These are phyloP conservation scores for Avicennia marina DNA, from an alignment of 257 asterid species.

Conservation along the genomic window DNA sequence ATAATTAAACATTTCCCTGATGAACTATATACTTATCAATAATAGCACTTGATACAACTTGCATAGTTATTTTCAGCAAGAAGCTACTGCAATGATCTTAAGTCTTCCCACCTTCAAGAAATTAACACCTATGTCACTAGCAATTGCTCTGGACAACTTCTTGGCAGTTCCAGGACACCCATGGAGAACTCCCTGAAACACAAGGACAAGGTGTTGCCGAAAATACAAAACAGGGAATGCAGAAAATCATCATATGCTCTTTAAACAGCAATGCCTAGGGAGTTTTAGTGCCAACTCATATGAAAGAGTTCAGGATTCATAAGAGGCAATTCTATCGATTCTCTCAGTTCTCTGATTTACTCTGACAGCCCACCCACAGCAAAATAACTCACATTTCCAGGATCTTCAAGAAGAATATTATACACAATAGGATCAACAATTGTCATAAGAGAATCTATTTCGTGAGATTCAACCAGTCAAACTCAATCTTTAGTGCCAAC, in stretches of 20 bases:
- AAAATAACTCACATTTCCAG: slow-evolving; percentile 90
- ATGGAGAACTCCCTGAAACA: slow-evolving; percentile 83
- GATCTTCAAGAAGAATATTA: slow-evolving; percentile 98
- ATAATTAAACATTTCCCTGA: slow-evolving; percentile 88
- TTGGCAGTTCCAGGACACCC: slow-evolving; percentile 99
- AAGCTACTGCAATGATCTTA: slow-evolving; percentile 1
- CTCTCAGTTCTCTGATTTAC: slow-evolving; percentile 91
- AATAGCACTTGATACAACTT: slow-evolving; percentile 97
- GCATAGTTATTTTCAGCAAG: slow-evolving; percentile 19
- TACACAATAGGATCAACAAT: slow-evolving; percentile 89
- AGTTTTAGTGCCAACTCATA: slow-evolving; percentile 91
- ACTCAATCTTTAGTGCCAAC: background rate
- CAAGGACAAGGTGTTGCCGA: slow-evolving; percentile 5
- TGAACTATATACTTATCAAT: slow-evolving; percentile 89
- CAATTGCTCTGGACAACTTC: slow-evolving; percentile 93
- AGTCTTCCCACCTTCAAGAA: slow-evolving; percentile 63
- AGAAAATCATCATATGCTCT: background rate
- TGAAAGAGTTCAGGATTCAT: slow-evolving; percentile 97
- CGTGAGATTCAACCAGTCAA: slow-evolving; percentile 3
- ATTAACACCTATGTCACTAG: slow-evolving; percentile 94
- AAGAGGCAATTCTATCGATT: slow-evolving; percentile 85
- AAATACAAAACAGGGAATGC: background rate
- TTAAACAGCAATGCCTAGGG: slow-evolving; percentile 54
- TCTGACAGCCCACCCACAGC: slow-evolving; percentile 97
- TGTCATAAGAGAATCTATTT: too few species aligned